Percentiles rank a stretch among this genome's conserved stretches.
Conservation (phyloP, 768 basidiomycete species). For the Amanita phalloides region DNA sequence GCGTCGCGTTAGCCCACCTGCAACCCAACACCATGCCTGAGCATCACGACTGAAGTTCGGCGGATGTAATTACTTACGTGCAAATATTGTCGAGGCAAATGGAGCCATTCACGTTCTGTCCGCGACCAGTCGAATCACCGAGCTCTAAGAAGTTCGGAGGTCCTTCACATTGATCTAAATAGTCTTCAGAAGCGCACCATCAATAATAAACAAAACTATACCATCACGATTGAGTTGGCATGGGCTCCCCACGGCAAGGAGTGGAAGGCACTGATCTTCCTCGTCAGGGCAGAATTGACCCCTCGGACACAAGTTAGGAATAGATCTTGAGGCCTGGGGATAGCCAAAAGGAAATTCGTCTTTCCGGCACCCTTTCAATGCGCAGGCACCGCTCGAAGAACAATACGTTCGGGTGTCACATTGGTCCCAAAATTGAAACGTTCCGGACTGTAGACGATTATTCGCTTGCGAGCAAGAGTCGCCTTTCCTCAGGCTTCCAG, state of each 20-base stretch:
- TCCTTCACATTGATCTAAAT: conserved; percentile 62
- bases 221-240: conserved; percentile 89
- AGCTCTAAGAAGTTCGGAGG: conserved; percentile 59
- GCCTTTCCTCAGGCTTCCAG: conserved; percentile 36
- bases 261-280: conserved; percentile 51
- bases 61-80: conserved; percentile 44
- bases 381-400: conserved; percentile 41
- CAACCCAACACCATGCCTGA: background rate
- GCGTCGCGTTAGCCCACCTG: conserved; percentile 74
- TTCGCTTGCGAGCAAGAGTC: conserved; percentile 39
- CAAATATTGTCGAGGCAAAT: conserved; percentile 77
- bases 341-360: conserved; percentile 77
- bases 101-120: conserved; percentile 72
- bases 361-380: conserved; percentile 56
- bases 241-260: conserved; percentile 48
- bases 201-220: conserved; percentile 18
- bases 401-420: conserved; percentile 69
- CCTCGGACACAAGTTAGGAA: conserved; percentile 51
- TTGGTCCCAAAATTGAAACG: conserved; percentile 73
- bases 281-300: conserved; percentile 83
- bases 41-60: background rate
- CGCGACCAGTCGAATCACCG: conserved; percentile 51
- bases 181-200: background rate
- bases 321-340: conserved; percentile 17
- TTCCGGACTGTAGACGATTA: conserved; percentile 63